Conservation (phyloP, 2,329 filamentous ascomycete genomes). For the Aspergillus flavus region DNA sequence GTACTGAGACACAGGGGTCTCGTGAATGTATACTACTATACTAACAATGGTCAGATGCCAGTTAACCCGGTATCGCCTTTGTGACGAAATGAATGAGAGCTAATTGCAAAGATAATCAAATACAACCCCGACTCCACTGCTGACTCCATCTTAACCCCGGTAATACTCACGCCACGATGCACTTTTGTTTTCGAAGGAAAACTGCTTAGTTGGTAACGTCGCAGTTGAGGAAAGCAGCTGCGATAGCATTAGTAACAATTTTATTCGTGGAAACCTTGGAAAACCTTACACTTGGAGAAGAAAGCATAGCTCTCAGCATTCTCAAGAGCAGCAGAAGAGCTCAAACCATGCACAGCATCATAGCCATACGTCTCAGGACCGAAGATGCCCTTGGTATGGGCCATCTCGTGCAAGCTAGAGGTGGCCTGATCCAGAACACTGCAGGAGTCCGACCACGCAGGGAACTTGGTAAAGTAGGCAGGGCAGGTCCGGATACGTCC, state of each 20-base stretch:
- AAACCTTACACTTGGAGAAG: slow-evolving; percentile 7
- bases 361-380: slow-evolving; percentile 8
- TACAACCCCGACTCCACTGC: not conserved
- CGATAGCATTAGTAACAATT: not conserved
- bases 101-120: not conserved
- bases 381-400: slow-evolving; percentile 8
- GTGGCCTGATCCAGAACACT: slow-evolving; percentile 5
- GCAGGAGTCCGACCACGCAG: not conserved
- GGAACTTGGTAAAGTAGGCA: slow-evolving; percentile 6
- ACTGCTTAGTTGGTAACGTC: not conserved
- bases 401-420: slow-evolving; percentile 6
- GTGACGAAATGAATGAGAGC: not conserved
- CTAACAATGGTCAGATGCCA: not conserved
- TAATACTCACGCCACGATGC: not conserved
- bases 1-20: not conserved
- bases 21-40: not conserved
- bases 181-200: not conserved
- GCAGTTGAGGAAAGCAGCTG: slow-evolving; percentile 8
- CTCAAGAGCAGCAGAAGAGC: not conserved
- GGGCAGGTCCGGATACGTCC: slow-evolving; percentile 6
- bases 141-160: not conserved
- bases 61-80: no score
- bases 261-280: not conserved
- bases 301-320: slow-evolving; percentile 11
- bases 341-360: not conserved